Conservation (phyloP, 129 eudicot genomes). For the Mikania micrantha region DNA sequence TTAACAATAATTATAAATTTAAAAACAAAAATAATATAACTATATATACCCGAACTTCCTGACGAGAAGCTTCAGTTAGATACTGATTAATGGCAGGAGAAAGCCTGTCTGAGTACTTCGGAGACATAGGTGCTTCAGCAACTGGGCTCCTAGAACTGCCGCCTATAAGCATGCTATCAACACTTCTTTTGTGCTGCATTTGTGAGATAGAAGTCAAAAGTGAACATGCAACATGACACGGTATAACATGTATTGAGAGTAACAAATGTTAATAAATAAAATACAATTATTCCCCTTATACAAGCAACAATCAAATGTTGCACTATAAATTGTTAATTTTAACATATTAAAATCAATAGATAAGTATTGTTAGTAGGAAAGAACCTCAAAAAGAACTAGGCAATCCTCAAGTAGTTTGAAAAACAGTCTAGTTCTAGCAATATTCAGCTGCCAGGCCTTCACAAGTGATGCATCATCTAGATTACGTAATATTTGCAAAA, state of each 20-base stretch:
- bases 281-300: background rate
- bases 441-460: conserved; percentile 96
- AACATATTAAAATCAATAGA: background rate
- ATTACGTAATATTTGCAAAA: conserved; percentile 91
- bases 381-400: conserved; percentile 83
- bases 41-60: conserved; percentile 80
- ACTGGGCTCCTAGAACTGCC: conserved; percentile 78
- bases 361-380: background rate
- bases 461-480: conserved; percentile 91
- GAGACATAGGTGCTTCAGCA: conserved; percentile 79
- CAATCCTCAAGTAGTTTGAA: conserved; percentile 94
- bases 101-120: conserved; percentile 92
- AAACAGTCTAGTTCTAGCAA: conserved; percentile 92
- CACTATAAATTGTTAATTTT: background rate
- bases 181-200: conserved; percentile 83
- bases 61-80: conserved; percentile 92
- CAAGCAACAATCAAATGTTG: background rate
- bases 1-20: background rate
- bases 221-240: background rate
- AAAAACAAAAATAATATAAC: background rate
- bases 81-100: conserved; percentile 98
- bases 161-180: conserved; percentile 86
- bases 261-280: background rate
- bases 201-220: background rate
- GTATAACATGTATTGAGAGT: background rate